Conservation (phyloP, 2,329 filamentous ascomycete species). For the Passalora sequoiae region DNA sequence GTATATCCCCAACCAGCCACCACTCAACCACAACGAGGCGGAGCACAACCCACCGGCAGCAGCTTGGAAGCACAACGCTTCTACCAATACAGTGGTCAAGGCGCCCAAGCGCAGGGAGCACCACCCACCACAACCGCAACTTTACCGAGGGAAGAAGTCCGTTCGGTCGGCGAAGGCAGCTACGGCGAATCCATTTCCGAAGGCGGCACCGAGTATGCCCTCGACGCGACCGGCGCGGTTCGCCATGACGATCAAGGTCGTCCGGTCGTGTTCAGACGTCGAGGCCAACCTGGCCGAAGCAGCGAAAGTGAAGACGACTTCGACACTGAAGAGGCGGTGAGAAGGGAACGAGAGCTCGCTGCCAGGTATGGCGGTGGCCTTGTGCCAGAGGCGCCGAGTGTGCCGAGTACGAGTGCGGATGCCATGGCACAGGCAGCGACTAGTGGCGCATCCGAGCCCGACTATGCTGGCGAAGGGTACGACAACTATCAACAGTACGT, state of each 20-base stretch:
- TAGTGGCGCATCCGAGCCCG: conserved; percentile 27
- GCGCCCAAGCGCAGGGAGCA: conserved; percentile 26
- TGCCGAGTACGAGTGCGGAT: conserved; percentile 30
- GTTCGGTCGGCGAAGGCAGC: conserved; percentile 23
- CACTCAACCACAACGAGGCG: conserved; percentile 9
- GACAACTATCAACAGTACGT: conserved; percentile 52
- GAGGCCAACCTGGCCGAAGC: conserved; percentile 11
- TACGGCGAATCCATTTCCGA: conserved; percentile 52
- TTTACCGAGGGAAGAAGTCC: conserved; percentile 17
- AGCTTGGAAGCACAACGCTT: conserved; percentile 34
- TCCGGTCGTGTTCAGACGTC: conserved; percentile 51
- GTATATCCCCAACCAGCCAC: not conserved
- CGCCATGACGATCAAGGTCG: conserved; percentile 58
- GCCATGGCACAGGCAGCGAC: conserved; percentile 28
- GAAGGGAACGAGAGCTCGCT: conserved; percentile 45
- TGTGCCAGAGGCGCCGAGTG: conserved; percentile 30
- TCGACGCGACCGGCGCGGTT: conserved; percentile 58
- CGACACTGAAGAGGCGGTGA: conserved; percentile 49
- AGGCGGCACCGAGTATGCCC: conserved; percentile 67
- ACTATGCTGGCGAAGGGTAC: conserved; percentile 50
- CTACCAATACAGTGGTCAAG: conserved; percentile 43
- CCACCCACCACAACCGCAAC: conserved; percentile 34
- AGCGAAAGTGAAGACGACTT: conserved; percentile 47
- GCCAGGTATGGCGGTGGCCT: conserved; percentile 40
- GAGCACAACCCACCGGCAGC: conserved; percentile 11